phyloP scores from a whole-genome alignment of 805 yeast genomes.

The Jamesozyma jinghongensis region DNA sequence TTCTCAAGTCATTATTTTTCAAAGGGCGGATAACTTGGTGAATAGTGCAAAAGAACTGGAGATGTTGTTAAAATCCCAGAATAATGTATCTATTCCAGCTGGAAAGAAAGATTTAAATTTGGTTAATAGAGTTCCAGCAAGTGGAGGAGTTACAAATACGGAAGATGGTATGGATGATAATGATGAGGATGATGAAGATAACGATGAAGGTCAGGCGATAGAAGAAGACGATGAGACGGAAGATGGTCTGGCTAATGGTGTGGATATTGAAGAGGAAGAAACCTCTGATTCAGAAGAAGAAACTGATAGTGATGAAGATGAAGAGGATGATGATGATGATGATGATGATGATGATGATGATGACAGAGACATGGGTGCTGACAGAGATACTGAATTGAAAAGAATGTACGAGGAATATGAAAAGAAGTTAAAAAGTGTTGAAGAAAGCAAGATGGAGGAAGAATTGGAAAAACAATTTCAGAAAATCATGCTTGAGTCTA shows the following conservation, averaged over 20 bases:
- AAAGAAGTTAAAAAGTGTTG: conserved; percentile 31
- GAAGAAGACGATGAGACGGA: background rate
- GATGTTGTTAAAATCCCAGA: conserved; percentile 1
- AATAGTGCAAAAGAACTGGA: conserved; percentile 38
- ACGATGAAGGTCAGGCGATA: conserved; percentile 14
- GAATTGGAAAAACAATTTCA: conserved; percentile 51
- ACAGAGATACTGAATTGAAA: conserved; percentile 27
- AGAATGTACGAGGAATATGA: conserved; percentile 34
- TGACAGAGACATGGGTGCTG: conserved; percentile 20
- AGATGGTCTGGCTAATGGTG: background rate
- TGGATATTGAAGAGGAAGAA: conserved; percentile 14
- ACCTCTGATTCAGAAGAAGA: conserved; percentile 19
- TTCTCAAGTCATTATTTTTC: conserved; percentile 18
- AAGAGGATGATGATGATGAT: conserved; percentile 8
- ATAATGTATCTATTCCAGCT: background rate
- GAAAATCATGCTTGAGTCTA: conserved; percentile 42
- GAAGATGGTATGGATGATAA: conserved; percentile 14
- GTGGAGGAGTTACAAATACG: background rate
- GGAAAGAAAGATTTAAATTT: background rate
- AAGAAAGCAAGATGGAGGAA: conserved; percentile 39
- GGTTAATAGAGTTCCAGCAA: background rate
- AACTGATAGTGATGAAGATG: conserved; percentile 19
- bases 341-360: conserved; percentile 22
- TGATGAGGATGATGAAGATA: conserved; percentile 27
- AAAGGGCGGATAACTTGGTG: conserved; percentile 31